Evolutionary conservation across 2,329 filamentous ascomycete species (phyloP), one percentile per base, ranked within the genome.

Genomic region (Chrysosporium queenslandicum): DNA sequence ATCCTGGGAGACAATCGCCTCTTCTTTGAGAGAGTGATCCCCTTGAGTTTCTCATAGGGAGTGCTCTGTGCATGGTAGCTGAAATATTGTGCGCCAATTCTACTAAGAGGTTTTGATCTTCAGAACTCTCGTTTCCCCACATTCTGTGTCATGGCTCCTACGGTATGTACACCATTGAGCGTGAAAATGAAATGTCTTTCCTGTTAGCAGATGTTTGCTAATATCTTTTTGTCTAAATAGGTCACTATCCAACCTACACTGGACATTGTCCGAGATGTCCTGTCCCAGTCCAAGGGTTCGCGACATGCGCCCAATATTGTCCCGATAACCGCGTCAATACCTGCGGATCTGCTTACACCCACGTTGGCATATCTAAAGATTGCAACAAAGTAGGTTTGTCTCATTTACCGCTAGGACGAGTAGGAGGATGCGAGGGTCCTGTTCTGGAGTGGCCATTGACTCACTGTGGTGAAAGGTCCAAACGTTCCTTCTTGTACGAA

Each of bases 291-390:
- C 20, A 70, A 69, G 61, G 68, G 71, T 23, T 73, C 76, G 36
- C 65, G 74, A 51, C 78, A 79, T 59, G 73, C 81, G 53, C 83
- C 85, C 2, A 95, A 92, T 62, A 79, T 94, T 56, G 79, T 95
- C 7, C 88, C 89, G 1, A 69, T 95, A 39, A 89, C 84, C 69
- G 83, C 86, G 23, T 87, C 90, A 58, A 88, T 95, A 61, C 82
- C 88, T 4, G 91, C 91, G 61, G 91, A 96, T 69, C 83, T 97
- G 60, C 79, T 97, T 67, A 98, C 91, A 1, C 92, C 92, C 2
- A 91, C 88, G n/a, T 81, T 87, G 57, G 91, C 94, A 60, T 98
- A 97, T 70, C 79, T 98, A 59, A 97, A 96, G 71, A 78, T 96
- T 60, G 84, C 87, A 32, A 78, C 82, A 56, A 82, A 85, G 76